Conservation (phyloP, 163 green algal species). For the Chloroidium sp. region DNA sequence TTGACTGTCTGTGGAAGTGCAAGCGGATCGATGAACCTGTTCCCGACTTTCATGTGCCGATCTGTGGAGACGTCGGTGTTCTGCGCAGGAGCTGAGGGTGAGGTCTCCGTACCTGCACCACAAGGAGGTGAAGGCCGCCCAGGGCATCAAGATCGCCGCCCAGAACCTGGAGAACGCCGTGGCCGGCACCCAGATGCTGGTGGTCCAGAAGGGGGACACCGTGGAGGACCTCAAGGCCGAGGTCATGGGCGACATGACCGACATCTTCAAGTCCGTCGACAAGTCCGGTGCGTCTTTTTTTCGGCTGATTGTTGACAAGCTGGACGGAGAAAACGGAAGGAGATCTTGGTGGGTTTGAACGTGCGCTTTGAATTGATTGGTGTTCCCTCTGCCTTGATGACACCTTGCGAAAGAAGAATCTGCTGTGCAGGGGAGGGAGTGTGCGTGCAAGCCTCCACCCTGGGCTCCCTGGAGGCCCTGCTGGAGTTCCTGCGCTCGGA, state of each 20-base stretch:
- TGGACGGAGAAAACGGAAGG: too few species aligned
- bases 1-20: too few species aligned
- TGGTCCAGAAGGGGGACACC: conserved; percentile 75
- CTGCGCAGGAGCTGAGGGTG: conserved; percentile 82
- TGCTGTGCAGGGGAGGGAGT: conserved; percentile 75
- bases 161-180: conserved; percentile 86
- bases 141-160: conserved; percentile 93
- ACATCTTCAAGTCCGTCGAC: conserved; percentile 72
- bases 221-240: conserved; percentile 86
- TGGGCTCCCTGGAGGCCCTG: conserved; percentile 92
- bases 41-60: neutral
- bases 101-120: conserved; percentile 93
- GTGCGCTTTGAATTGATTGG: too few species aligned
- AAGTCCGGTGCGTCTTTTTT: conserved; percentile 4
- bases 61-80: neutral
- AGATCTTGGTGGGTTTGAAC: too few species aligned
- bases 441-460: conserved; percentile 92
- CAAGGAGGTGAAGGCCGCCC: conserved; percentile 91
- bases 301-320: too few species aligned
- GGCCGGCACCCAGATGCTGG: conserved; percentile 78
- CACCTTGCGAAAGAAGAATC: neutral
- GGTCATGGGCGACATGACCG: conserved; percentile 91
- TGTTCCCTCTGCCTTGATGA: neutral
- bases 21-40: too few species aligned
- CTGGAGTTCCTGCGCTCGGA: conserved; percentile 72